Percentiles rank a stretch among this genome's conserved stretches.
These are phyloP conservation scores for Populus hybrid DNA, from an alignment of 441 rosid genomes.

Conservation along the genomic window DNA sequence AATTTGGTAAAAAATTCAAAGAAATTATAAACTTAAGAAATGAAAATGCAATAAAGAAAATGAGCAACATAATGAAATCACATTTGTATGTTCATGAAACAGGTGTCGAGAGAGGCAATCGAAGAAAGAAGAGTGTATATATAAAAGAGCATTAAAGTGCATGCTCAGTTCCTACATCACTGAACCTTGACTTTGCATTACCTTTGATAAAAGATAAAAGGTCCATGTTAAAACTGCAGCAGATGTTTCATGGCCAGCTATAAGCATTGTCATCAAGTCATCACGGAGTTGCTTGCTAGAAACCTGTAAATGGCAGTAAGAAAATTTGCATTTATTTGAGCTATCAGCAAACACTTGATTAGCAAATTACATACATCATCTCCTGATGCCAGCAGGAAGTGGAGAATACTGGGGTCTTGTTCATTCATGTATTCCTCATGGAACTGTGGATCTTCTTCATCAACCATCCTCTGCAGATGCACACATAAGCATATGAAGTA, in stretches of 20 bases:
- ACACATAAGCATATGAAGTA: conserved; percentile 3
- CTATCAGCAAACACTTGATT: conserved; percentile 17
- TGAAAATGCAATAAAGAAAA: not conserved
- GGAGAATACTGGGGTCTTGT: conserved; percentile 97
- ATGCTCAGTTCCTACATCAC: not conserved
- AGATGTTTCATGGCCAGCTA: conserved; percentile 98
- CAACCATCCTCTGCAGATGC: conserved; percentile 82
- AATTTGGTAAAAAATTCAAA: not conserved
- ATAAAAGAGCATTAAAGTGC: not conserved
- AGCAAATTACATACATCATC: conserved; percentile 63
- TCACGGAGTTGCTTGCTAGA: conserved; percentile 97
- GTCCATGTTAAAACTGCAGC: conserved; percentile 99
- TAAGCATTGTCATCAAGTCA: conserved; percentile 98
- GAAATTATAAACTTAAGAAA: not conserved
- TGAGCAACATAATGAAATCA: not conserved
- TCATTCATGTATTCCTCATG: conserved; percentile 93
- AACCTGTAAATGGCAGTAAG: conserved; percentile 50
- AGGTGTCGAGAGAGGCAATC: not conserved
- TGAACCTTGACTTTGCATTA: conserved; percentile 24
- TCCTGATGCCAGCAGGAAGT: conserved; percentile 90
- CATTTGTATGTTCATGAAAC: not conserved
- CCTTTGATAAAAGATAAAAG: conserved; percentile 88
- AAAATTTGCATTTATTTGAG: conserved; percentile 16
- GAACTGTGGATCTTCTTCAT: conserved; percentile 91
- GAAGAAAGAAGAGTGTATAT: not conserved